Evolutionary conservation across 225 moss, liverwort and hornwort genomes (phyloP), one percentile per base, ranked within the genome.

Genomic region (Sphagnum contortum): DNA sequence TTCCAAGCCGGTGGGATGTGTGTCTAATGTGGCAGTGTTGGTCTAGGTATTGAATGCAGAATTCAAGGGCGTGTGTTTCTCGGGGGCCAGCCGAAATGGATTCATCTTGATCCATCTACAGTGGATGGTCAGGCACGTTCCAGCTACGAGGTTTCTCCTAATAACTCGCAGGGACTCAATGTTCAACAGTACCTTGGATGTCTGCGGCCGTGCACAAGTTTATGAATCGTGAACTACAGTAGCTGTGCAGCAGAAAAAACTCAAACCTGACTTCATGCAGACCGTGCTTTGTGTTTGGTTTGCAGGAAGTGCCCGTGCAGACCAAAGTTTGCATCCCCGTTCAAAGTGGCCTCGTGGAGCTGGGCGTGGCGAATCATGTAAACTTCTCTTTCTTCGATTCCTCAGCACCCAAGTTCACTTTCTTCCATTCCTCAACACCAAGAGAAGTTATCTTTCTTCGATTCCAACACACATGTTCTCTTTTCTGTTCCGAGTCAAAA

Each of bases 241-340:
- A n/a, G 9, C 55, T 55, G 10, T 55, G 9, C 55, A 55, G 9
- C 55, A 55, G n/a, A 55, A 13, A 12, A 57, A 57, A 11, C 4
- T 57, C 13, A 13, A 57, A 13, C 58, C 29, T 29, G 29, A 29
- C 29, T 29, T 29, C 29, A 29, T 1, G 29, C 29, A 29, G 29
- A 29, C 29, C 29, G 29, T 29, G 29, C 29, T 29, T 29, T 29
- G 29, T 29, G 29, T 29, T 52, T 52, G 10, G 48, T 29, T 3
- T 74, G 68, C 59, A 85, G 85, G 76, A 85, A 48, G 67, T 75
- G 76, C 73, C 73, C 57, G 85, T 79, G 65, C 85, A 85, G 69
- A 85, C 85, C 8, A 85, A 85, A 79, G 85, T 85, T 48, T 85
- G 85, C 71, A 79, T 85, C 69, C 85, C 85, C 6, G 85, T 85